Percentiles rank a stretch among this genome's conserved stretches.
Conservation (phyloP, 2,329 filamentous ascomycete genomes). For the Zymoseptoria crescenta region DNA sequence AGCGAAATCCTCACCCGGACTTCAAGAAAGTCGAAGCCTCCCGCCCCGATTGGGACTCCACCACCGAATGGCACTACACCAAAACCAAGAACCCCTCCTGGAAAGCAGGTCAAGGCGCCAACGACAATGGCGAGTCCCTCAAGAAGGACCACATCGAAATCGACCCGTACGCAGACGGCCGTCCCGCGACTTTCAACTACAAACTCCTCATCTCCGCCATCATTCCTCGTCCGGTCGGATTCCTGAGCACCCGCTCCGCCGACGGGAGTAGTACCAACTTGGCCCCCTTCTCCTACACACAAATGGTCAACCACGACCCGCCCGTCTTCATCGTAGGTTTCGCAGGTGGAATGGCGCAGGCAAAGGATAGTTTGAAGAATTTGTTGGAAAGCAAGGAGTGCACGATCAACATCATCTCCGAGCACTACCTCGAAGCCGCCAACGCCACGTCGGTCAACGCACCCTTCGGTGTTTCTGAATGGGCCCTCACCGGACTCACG, state of each 20-base stretch:
- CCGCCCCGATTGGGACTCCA: conserved; percentile 53
- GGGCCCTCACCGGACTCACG: conserved; percentile 68
- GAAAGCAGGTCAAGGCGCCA: conserved; percentile 59
- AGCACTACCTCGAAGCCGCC: conserved; percentile 78
- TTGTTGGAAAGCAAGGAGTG: conserved; percentile 65
- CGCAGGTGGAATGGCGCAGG: conserved; percentile 46
- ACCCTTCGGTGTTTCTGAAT: conserved; percentile 70
- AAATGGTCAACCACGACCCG: conserved; percentile 76
- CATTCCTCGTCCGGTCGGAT: conserved; percentile 71
- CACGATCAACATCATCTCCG: conserved; percentile 73
- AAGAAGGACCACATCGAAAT: conserved; percentile 63
- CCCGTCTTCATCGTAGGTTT: conserved; percentile 68
- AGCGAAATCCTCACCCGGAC: conserved; percentile 51
- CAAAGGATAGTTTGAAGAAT: conserved; percentile 76
- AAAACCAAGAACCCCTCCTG: conserved; percentile 59
- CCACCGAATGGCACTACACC: conserved; percentile 47
- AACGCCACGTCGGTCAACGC: conserved; percentile 74
- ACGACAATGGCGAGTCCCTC: conserved; percentile 44
- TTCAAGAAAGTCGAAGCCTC: conserved; percentile 65
- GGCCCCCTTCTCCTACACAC: conserved; percentile 81
- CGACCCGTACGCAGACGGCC: conserved; percentile 66
- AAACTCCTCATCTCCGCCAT: conserved; percentile 81
- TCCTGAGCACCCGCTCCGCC: conserved; percentile 49
- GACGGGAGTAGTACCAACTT: conserved; percentile 66
- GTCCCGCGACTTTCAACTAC: conserved; percentile 69